phyloP scores from a whole-genome alignment of 2,329 filamentous ascomycete species.

The Fusarium sp. region DNA sequence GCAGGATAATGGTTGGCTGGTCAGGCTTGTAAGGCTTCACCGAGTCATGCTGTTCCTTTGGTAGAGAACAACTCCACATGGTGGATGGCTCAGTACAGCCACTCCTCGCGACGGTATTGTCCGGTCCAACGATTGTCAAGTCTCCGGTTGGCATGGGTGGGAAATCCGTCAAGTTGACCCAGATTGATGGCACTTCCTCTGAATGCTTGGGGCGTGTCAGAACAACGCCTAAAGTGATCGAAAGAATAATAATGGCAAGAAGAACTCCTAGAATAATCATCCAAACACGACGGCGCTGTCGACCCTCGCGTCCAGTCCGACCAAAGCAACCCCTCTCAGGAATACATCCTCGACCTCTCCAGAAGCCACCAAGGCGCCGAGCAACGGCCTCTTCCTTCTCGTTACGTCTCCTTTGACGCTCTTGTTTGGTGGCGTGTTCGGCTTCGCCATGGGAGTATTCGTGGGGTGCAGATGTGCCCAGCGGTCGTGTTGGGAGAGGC shows the following conservation, averaged over 20 bases:
- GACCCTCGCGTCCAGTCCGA: conserved; percentile 68
- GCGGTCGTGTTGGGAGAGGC: conserved; percentile 55
- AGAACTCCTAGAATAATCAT: conserved; percentile 61
- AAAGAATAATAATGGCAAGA: conserved; percentile 65
- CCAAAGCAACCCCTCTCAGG: conserved; percentile 73
- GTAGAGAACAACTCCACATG: conserved; percentile 87
- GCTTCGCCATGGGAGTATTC: conserved; percentile 55
- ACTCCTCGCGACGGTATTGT: conserved; percentile 70
- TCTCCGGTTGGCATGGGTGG: conserved; percentile 88
- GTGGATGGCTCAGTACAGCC: conserved; percentile 78
- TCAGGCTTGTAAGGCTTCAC: conserved; percentile 71
- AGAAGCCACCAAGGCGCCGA: conserved; percentile 67
- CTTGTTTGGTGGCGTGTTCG: conserved; percentile 57
- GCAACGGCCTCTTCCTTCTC: conserved; percentile 74
- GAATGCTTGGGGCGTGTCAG: conserved; percentile 51
- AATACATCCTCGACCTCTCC: conserved; percentile 73
- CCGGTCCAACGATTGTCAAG: conserved; percentile 78
- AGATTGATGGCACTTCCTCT: conserved; percentile 59
- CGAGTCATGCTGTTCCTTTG: conserved; percentile 77
- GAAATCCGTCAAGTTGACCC: conserved; percentile 87
- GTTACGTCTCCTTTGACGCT: conserved; percentile 62
- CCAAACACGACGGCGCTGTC: conserved; percentile 70
- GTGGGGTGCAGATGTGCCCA: conserved; percentile 57
- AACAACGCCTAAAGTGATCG: conserved; percentile 66
- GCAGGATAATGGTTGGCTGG: conserved; percentile 81